These are phyloP conservation scores for Forsythia suspensa DNA, from an alignment of 257 asterid genomes.

Conservation along the genomic window DNA sequence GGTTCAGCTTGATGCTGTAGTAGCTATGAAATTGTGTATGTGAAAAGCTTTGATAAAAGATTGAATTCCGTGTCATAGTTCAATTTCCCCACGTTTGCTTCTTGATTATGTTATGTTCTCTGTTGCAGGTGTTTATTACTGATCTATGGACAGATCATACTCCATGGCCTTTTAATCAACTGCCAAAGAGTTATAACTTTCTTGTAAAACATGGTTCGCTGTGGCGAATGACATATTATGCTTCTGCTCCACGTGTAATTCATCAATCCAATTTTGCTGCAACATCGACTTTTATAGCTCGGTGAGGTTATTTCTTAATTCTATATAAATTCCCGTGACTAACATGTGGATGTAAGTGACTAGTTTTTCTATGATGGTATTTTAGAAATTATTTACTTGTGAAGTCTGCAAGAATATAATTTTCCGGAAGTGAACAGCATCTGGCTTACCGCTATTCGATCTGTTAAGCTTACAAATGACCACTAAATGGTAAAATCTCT, in stretches of 20 bases:
- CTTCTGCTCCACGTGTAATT: slow-evolving; percentile 81
- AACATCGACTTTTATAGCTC: slow-evolving; percentile 90
- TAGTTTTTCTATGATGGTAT: not conserved
- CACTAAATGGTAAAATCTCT: not conserved
- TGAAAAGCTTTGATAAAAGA: not conserved
- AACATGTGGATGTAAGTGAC: not conserved
- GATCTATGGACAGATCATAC: slow-evolving; percentile 99
- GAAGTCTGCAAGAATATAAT: not conserved
- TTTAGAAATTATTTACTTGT: not conserved
- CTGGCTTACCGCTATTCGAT: not conserved
- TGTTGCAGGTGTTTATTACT: slow-evolving; percentile 73
- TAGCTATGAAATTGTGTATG: not conserved
- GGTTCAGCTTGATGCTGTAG: not conserved
- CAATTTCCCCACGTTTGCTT: not conserved
- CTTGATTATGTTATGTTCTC: slow-evolving; percentile 15
- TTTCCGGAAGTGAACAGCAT: not conserved
- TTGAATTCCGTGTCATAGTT: not conserved
- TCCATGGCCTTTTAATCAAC: slow-evolving; percentile 99
- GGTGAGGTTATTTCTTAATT: slow-evolving; percentile 46
- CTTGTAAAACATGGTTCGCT: slow-evolving; percentile 90
- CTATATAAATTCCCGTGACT: not conserved
- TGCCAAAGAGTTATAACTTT: slow-evolving; percentile 93
- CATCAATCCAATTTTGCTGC: slow-evolving; percentile 98
- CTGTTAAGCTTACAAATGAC: not conserved
- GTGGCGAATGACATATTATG: slow-evolving; percentile 95